Conservation (phyloP, 1,284 basidiomycete species). For the Ustilago crameri region DNA sequence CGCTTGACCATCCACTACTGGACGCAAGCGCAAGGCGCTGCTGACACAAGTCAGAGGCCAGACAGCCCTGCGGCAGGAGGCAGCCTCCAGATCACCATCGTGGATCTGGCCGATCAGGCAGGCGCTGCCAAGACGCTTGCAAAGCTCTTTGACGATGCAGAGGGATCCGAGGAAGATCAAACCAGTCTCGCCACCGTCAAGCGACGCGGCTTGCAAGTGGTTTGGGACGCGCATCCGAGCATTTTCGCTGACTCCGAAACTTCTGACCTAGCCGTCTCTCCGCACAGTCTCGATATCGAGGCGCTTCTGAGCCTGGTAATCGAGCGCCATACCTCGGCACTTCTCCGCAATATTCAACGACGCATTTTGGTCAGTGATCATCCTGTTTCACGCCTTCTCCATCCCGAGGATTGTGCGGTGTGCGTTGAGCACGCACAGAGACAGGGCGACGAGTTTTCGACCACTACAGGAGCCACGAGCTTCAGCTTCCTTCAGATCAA, state of each 20-base stretch:
- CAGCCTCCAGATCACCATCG: constrained; percentile 35
- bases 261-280: constrained; percentile 16
- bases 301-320: constrained; percentile 26
- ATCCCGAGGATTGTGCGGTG: constrained; percentile 36
- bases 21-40: constrained; percentile 38
- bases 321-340: constrained; percentile 29
- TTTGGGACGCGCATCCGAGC: constrained; percentile 32
- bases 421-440: constrained; percentile 28
- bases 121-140: constrained; percentile 31
- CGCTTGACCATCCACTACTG: constrained; percentile 54
- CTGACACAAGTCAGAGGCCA: constrained; percentile 3
- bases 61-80: constrained; percentile 39
- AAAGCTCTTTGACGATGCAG: constrained; percentile 22
- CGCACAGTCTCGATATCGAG: constrained; percentile 38
- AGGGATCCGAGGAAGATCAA: not conserved
- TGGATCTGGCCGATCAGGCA: constrained; percentile 25
- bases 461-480: constrained; percentile 24
- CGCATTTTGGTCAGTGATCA: constrained; percentile 45
- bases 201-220: constrained; percentile 30
- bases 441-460: constrained; percentile 31
- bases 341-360: constrained; percentile 39
- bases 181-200: constrained; percentile 11
- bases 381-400: constrained; percentile 33
- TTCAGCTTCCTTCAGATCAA: constrained; percentile 36
- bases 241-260: constrained; percentile 28